These are phyloP conservation scores for Madurella fahalii DNA, from an alignment of 2,329 filamentous ascomycete genomes.

Conservation along the genomic window DNA sequence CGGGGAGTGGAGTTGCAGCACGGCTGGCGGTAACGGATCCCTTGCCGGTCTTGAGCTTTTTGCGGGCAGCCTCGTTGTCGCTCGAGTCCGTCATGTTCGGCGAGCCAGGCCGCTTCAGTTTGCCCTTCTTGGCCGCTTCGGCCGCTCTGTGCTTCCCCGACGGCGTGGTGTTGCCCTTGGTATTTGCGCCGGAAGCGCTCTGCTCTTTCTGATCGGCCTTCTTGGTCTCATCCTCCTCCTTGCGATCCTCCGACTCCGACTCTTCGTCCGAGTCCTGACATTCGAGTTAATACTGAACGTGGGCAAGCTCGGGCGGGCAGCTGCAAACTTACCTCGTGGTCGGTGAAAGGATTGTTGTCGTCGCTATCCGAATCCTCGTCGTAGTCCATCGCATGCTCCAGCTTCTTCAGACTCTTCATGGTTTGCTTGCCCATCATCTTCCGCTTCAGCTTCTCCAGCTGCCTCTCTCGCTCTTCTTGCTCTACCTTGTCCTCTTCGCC, in stretches of 20 bases:
- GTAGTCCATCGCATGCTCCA: slow-evolving; percentile 84
- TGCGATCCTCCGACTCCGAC: slow-evolving; percentile 54
- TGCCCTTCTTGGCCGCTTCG: slow-evolving; percentile 51
- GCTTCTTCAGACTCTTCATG: slow-evolving; percentile 75
- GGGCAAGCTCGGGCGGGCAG: background rate
- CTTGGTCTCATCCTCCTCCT: slow-evolving; percentile 56
- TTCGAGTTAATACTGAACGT: slow-evolving; percentile 11
- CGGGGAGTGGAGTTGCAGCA: slow-evolving; percentile 51
- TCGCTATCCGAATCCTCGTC: slow-evolving; percentile 57
- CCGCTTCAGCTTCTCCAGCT: slow-evolving; percentile 63
- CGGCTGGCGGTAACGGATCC: slow-evolving; percentile 49
- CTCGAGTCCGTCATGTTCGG: slow-evolving; percentile 86
- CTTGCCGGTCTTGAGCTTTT: slow-evolving; percentile 65
- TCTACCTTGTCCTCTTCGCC: slow-evolving; percentile 68
- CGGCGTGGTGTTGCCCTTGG: slow-evolving; percentile 63
- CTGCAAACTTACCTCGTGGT: slow-evolving; percentile 31
- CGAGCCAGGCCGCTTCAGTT: slow-evolving; percentile 80
- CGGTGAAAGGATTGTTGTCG: slow-evolving; percentile 34
- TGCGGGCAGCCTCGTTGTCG: slow-evolving; percentile 81
- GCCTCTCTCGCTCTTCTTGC: slow-evolving; percentile 64
- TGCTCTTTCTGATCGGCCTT: slow-evolving; percentile 50
- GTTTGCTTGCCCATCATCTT: slow-evolving; percentile 72
- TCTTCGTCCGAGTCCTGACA: slow-evolving; percentile 52
- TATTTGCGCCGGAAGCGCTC: slow-evolving; percentile 50
- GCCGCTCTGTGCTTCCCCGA: slow-evolving; percentile 44